phyloP scores from a whole-genome alignment of 306 rosid species.

The Hippophae tibetana region DNA sequence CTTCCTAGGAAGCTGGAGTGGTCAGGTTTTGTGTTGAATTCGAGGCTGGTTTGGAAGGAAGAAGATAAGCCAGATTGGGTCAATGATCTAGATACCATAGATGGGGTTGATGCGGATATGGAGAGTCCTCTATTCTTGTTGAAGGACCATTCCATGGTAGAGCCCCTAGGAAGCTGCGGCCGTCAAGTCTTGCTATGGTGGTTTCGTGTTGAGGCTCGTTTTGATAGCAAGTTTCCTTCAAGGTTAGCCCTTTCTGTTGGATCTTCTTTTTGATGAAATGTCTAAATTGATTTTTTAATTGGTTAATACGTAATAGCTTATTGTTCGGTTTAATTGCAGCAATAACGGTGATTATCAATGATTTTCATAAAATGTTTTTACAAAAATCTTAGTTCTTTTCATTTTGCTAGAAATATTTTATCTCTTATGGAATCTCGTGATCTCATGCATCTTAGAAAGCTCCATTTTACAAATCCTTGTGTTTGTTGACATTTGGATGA shows the following conservation, averaged over 20 bases:
- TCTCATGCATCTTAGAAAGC: neutral
- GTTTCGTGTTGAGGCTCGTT: conserved; percentile 97
- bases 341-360: neutral
- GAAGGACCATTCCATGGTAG: conserved; percentile 66
- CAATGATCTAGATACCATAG: conserved; percentile 55
- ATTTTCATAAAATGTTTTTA: neutral
- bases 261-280: neutral
- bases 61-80: conserved; percentile 84
- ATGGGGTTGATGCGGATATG: conserved; percentile 42
- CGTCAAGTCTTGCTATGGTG: conserved; percentile 92
- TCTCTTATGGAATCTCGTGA: neutral
- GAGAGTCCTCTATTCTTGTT: conserved; percentile 78
- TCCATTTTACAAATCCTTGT: too few species aligned
- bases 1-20: conserved; percentile 83
- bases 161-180: conserved; percentile 94
- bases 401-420: neutral
- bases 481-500: too few species aligned
- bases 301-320: conserved; percentile 1
- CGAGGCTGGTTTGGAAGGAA: conserved; percentile 75
- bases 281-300: neutral
- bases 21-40: conserved; percentile 94
- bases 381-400: neutral
- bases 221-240: conserved; percentile 94
- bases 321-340: conserved; percentile 8
- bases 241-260: conserved; percentile 40